Evolutionary conservation across 805 yeast genomes (phyloP), one percentile per base, ranked within the genome.

Genomic region (Myxozyma neotropica): DNA sequence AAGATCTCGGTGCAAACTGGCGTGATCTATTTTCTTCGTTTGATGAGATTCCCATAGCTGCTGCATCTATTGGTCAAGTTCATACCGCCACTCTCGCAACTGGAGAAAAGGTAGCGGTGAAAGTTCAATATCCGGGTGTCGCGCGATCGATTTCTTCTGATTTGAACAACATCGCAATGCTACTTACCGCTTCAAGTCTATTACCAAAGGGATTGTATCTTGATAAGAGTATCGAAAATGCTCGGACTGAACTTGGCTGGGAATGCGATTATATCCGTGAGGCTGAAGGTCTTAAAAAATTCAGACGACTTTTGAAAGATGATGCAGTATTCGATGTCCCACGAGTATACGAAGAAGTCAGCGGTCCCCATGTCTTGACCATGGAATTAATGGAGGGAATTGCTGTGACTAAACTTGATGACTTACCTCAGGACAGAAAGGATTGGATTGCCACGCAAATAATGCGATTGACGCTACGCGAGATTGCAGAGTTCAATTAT

Each of bases 111-210:
- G 97, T 92, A 21, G 99, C 96, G 10, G 96, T 93, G 10, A 94
- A 94, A 71, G 92, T 93, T 6, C 99, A 94, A 74, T 94, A 94
- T 69, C 99, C 99, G 0, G 99, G 99, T 7, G 98, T 94, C 12
- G 94, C 88, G 21, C 85, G 88, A 64, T 86, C 95, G 29, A 94
- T 94, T 69, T 97, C 94, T 73, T 88, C 96, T 0, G 99, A 94
- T 73, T 81, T 94, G 73, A 94, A 89, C 74, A 91, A 91, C 67
- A 76, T 94, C 57, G 74, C 91, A 61, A 77, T 92, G 80, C 77
- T 94, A 36, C 77, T 94, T 66, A 86, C 95, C 3, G 97, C 97
- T 2, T 87, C 96, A 15, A 79, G 90, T 27, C 75, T 94, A 61
- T 78, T 94, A 46, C 99, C 99, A 19, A 87, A 88, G 48, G 99